Percentiles rank a stretch among this genome's conserved stretches.
Evolutionary conservation across 73 alveolate genomes (phyloP).

Genomic region (Vitrella brassicaformis): DNA sequence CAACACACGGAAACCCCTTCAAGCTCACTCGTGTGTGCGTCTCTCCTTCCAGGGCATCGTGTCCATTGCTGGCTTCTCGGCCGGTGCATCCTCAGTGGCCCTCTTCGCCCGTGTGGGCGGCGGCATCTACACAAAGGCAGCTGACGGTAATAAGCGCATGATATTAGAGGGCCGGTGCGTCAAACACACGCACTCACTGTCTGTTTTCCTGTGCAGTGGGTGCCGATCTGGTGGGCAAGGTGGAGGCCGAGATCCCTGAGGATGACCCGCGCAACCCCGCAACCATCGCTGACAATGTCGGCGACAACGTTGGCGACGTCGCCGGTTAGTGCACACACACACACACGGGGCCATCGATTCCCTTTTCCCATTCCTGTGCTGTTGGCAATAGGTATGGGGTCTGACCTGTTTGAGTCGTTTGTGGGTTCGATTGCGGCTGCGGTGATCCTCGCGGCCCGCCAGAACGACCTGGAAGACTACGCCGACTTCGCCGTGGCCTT

Average conservation of each 20-base stretch:
- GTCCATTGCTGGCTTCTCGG: constrained; percentile 86
- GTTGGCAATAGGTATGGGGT: constrained; percentile 96
- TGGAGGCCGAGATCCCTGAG: constrained; percentile 68
- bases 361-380: too few species aligned
- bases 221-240: constrained; percentile 81
- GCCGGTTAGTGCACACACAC: too few species aligned
- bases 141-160: too few species aligned
- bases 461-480: too few species aligned
- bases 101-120: constrained; percentile 97
- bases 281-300: constrained; percentile 93
- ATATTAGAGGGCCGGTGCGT: too few species aligned
- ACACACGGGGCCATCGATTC: too few species aligned
- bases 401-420: constrained; percentile 70
- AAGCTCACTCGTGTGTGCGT: too few species aligned
- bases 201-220: too few species aligned
- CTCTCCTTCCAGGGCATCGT: background rate
- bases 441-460: too few species aligned
- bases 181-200: too few species aligned
- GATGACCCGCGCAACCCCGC: constrained; percentile 90
- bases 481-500: too few species aligned
- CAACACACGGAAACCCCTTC: too few species aligned
- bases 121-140: constrained; percentile 95
- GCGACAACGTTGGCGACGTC: constrained; percentile 84
- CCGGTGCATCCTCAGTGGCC: constrained; percentile 93
- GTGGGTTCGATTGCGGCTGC: constrained; percentile 68